Evolutionary conservation across 208 protist species (phyloP).

Genomic region (Trypanosoma grayi): DNA sequence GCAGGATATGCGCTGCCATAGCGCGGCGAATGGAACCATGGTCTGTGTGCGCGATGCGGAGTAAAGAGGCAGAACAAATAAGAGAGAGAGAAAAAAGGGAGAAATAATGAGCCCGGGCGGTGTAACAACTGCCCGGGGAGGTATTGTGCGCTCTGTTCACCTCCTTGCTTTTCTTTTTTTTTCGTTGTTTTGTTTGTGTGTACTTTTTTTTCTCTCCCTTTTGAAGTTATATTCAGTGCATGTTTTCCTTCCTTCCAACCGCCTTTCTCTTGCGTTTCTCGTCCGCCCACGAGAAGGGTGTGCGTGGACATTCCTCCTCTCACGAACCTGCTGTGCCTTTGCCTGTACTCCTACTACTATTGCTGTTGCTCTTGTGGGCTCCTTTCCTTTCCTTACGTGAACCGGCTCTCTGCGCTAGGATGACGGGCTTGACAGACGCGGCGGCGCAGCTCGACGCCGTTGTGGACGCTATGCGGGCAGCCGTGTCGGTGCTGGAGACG

Average conservation of each 20-base stretch:
- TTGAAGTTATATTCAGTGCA: not conserved
- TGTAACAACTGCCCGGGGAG: no score
- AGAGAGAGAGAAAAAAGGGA: no score
- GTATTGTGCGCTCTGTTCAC: no score
- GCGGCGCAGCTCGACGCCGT: constrained; percentile 11
- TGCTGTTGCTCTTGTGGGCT: no score
- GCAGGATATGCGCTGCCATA: constrained; percentile 16
- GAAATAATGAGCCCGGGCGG: no score
- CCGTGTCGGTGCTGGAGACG: constrained; percentile 18
- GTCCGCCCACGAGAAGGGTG: no score
- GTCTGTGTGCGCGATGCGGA: not conserved
- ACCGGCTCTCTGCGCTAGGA: not conserved
- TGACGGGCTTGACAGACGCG: constrained; percentile 4
- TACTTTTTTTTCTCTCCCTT: not conserved
- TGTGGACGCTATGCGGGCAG: constrained; percentile 11
- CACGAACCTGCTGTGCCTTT: no score
- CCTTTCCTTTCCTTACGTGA: no score
- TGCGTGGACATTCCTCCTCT: no score
- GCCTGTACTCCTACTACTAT: no score
- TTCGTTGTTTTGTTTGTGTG: not conserved
- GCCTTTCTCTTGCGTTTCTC: not conserved
- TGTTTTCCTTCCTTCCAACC: not conserved
- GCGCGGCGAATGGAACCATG: constrained; percentile 3
- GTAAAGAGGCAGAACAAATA: not conserved
- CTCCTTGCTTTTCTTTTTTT: no score